phyloP scores from a whole-genome alignment of 768 basidiomycete genomes.

The Melanogaster broomeanus region DNA sequence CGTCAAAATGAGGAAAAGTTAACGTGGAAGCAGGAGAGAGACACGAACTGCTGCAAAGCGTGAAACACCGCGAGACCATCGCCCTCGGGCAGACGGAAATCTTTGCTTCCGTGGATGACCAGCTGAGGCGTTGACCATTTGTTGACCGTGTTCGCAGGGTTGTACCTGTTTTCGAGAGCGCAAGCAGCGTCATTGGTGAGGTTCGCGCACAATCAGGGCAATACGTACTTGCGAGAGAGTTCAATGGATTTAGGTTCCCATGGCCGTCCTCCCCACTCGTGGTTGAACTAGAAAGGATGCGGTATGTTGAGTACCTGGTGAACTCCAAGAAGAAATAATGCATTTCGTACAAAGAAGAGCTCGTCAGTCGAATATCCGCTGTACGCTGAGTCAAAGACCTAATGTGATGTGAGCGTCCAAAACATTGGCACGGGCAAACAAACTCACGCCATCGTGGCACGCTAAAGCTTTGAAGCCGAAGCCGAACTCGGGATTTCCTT shows the following conservation, averaged over 20 bases:
- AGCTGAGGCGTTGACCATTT: constrained; percentile 89
- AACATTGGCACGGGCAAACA: neutral
- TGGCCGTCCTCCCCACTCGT: constrained; percentile 83
- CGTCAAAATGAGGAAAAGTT: neutral
- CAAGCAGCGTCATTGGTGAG: neutral
- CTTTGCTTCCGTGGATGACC: constrained; percentile 84
- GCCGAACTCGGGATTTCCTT: constrained; percentile 86
- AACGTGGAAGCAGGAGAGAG: neutral
- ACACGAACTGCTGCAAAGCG: constrained; percentile 75
- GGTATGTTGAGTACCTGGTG: neutral
- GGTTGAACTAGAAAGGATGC: constrained; percentile 63
- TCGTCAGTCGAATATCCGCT: constrained; percentile 92
- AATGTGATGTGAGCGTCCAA: neutral
- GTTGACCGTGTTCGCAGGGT: constrained; percentile 76
- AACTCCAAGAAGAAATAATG: neutral
- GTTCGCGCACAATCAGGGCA: neutral
- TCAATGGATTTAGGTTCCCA: constrained; percentile 64
- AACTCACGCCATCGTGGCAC: constrained; percentile 84
- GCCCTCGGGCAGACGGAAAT: constrained; percentile 84
- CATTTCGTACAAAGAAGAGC: constrained; percentile 74
- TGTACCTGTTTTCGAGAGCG: constrained; percentile 48
- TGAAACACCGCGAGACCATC: constrained; percentile 87
- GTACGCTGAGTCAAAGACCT: constrained; percentile 78
- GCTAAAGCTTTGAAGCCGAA: constrained; percentile 92
- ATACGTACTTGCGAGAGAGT: constrained; percentile 55